A percentile compares a stretch with the other conserved stretches of the same genome.
Evolutionary conservation across 768 basidiomycete species (phyloP).

Genomic region (Asterophora parasitica): DNA sequence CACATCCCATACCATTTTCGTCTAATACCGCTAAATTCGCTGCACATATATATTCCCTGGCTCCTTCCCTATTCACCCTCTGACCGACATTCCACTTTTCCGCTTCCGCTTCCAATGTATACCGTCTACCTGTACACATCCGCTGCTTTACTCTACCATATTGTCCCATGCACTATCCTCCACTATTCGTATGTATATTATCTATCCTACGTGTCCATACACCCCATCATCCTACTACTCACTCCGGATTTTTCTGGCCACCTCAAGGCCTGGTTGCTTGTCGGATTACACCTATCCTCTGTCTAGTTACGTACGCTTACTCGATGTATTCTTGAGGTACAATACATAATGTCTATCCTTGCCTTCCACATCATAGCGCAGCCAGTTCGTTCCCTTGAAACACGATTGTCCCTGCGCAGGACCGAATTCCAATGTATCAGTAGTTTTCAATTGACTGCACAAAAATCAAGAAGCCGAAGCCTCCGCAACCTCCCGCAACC

Average conservation of each 20-base stretch:
- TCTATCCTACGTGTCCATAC: slow-evolving; percentile 6
- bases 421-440: slow-evolving; percentile 8
- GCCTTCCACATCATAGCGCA: neutral
- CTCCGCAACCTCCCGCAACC: neutral
- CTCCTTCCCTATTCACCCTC: neutral
- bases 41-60: slow-evolving; percentile 14
- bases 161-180: slow-evolving; percentile 5
- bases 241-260: neutral
- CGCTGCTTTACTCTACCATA: slow-evolving; percentile 5
- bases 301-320: slow-evolving; percentile 7
- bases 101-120: no score
- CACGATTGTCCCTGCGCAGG: slow-evolving; percentile 5
- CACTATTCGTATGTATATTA: slow-evolving; percentile 11
- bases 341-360: slow-evolving; percentile 3
- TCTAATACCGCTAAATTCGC: slow-evolving; percentile 12
- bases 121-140: slow-evolving; percentile 5
- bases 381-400: slow-evolving; percentile 5
- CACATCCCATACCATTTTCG: slow-evolving; percentile 14
- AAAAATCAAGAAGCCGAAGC: slow-evolving; percentile 4
- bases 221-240: slow-evolving; percentile 1
- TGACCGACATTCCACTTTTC: no score
- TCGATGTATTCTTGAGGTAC: slow-evolving; percentile 3
- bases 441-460: no score
- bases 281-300: neutral
- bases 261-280: neutral